These are phyloP conservation scores for Kewa caespitosa DNA, from an alignment of 179 eudicot genomes.

Conservation along the genomic window DNA sequence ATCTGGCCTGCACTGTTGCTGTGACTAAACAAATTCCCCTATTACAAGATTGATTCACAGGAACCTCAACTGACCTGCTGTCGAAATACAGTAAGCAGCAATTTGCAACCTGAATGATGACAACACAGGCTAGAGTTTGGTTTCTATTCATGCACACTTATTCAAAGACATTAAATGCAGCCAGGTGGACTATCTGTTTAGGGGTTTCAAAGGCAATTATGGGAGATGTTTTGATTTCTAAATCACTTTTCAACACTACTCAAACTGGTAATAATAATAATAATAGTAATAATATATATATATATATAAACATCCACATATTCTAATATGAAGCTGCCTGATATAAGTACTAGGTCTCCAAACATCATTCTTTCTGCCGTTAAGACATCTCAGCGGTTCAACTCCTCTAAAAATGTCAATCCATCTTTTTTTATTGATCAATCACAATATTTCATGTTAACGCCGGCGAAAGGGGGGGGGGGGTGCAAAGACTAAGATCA, in stretches of 20 bases:
- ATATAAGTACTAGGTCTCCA: no score
- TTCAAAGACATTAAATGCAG: background rate
- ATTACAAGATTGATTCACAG: background rate
- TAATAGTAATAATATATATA: no score
- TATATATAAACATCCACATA: no score
- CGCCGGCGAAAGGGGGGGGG: no score
- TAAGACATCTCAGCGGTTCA: no score
- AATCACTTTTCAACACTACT: background rate
- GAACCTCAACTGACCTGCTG: background rate
- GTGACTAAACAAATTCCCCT: background rate
- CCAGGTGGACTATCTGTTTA: background rate
- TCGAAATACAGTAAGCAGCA: background rate
- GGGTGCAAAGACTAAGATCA: no score
- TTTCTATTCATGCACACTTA: background rate
- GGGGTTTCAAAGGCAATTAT: background rate
- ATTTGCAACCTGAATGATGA: background rate
- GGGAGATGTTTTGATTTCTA: background rate
- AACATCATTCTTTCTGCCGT: no score
- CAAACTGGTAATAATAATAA: background rate
- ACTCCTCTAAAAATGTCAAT: no score
- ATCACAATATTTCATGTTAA: no score
- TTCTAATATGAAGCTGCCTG: no score
- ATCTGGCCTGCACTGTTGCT: background rate
- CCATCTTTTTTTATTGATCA: no score
- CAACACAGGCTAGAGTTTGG: background rate